These are phyloP conservation scores for Neurospora pannonica DNA, from an alignment of 495 filamentous ascomycete species.

Conservation along the genomic window DNA sequence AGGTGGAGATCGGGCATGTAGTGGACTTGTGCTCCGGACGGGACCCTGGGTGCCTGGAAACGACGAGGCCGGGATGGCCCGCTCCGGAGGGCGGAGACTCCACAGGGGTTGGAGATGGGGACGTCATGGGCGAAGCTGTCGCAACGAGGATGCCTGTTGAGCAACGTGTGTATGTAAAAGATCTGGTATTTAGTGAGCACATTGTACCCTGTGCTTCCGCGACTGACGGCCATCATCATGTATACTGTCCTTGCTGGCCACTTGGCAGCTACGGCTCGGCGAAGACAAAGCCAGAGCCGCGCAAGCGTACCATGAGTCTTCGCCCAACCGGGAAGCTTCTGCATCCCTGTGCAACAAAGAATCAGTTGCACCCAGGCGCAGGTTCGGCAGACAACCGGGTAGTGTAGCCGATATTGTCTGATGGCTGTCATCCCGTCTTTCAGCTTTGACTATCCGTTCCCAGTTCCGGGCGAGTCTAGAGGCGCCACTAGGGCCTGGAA, in stretches of 20 bases:
- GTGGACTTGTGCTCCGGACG: not conserved
- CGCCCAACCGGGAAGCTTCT: not conserved
- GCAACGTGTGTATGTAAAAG: not conserved
- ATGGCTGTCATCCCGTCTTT: not conserved
- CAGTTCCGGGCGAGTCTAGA: not conserved
- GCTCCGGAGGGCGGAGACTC: not conserved
- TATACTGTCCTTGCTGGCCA: not conserved
- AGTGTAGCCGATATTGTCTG: not conserved
- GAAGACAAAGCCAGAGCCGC: not conserved
- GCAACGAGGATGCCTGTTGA: not conserved
- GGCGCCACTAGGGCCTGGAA: not conserved
- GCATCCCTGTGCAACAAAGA: not conserved
- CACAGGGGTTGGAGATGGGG: not conserved
- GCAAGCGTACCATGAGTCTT: not conserved
- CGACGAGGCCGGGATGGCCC: not conserved
- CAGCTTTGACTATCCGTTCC: not conserved
- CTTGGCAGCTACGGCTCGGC: not conserved
- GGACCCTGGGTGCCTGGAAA: not conserved
- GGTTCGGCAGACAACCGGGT: not conserved
- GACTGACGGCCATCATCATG: not conserved
- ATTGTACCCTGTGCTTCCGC: not conserved
- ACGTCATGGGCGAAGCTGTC: not conserved
- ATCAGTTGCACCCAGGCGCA: not conserved
- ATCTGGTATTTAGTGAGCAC: not conserved
- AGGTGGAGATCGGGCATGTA: not conserved